Conservation (phyloP, 2,329 filamentous ascomycete genomes). For the Thielaviopsis ethacetica region DNA sequence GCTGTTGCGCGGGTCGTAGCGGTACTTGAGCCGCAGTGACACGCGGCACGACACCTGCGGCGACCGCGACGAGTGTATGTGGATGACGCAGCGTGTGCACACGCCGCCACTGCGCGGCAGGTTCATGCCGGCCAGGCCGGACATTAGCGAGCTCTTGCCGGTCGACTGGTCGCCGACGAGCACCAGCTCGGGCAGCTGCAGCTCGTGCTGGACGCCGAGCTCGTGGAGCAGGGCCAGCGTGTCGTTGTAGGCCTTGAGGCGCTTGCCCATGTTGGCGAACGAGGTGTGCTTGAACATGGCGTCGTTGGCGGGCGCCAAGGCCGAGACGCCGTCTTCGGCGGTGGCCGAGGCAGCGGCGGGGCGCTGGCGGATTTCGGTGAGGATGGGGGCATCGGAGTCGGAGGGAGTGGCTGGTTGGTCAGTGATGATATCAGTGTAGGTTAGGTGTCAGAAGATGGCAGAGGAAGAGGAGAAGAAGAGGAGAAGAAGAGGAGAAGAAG, state of each 20-base stretch:
- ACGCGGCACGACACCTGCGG: constrained; percentile 53
- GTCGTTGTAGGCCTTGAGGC: constrained; percentile 48
- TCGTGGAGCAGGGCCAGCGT: constrained; percentile 52
- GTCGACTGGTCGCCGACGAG: constrained; percentile 74
- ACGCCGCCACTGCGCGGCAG: constrained; percentile 55
- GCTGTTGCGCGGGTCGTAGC: constrained; percentile 31
- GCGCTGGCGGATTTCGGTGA: constrained; percentile 2
- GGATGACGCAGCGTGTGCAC: constrained; percentile 67
- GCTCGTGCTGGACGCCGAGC: constrained; percentile 54
- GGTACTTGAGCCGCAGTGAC: constrained; percentile 48
- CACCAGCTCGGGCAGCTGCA: constrained; percentile 62
- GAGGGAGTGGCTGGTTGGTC: constrained; percentile 21
- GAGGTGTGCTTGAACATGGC: constrained; percentile 28
- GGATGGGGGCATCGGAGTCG: constrained; percentile 16
- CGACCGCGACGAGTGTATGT: constrained; percentile 51
- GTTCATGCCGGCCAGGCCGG: constrained; percentile 50
- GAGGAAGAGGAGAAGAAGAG: too few species aligned
- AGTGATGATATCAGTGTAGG: not conserved
- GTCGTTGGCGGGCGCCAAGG: constrained; percentile 12
- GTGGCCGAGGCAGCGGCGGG: constrained; percentile 4
- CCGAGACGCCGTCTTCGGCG: constrained; percentile 3
- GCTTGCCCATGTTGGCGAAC: constrained; percentile 39
- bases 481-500: not conserved
- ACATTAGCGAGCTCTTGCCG: constrained; percentile 59
- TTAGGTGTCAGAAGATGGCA: too few species aligned